Conservation (phyloP, 768 basidiomycete species). For the Tephrocybe sp. region DNA sequence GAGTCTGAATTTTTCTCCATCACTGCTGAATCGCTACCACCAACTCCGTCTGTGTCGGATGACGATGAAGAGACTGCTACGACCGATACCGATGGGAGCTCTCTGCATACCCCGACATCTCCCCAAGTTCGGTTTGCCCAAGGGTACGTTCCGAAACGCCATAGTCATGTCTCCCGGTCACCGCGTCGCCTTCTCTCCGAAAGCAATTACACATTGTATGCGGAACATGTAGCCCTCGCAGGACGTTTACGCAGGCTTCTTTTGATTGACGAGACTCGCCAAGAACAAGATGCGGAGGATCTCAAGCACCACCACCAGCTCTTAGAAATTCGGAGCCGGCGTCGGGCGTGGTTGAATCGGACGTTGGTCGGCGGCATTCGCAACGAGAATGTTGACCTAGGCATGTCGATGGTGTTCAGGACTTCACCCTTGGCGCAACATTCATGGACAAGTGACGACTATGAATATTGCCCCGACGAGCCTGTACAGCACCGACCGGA, state of each 20-base stretch:
- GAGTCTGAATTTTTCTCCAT: slow-evolving; percentile 27
- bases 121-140: slow-evolving; percentile 28
- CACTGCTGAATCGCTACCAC: slow-evolving; percentile 30
- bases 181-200: slow-evolving; percentile 30
- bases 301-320: slow-evolving; percentile 39
- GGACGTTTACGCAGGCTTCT: slow-evolving; percentile 41
- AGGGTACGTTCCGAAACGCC: slow-evolving; percentile 15
- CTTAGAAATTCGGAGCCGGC: slow-evolving; percentile 57
- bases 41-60: slow-evolving; percentile 35
- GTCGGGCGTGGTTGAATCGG: slow-evolving; percentile 68
- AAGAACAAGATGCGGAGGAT: slow-evolving; percentile 38
- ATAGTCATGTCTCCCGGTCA: slow-evolving; percentile 20
- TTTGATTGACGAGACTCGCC: slow-evolving; percentile 40
- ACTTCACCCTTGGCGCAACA: slow-evolving; percentile 50
- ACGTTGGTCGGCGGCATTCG: slow-evolving; percentile 30
- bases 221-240: slow-evolving; percentile 29
- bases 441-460: slow-evolving; percentile 40
- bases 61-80: slow-evolving; percentile 37
- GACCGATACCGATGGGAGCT: slow-evolving; percentile 50
- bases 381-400: slow-evolving; percentile 30
- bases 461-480: slow-evolving; percentile 18
- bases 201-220: slow-evolving; percentile 32
- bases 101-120: slow-evolving; percentile 45
- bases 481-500: slow-evolving; percentile 7
- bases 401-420: slow-evolving; percentile 48